Base-by-base conservation (phyloP, 1,284 basidiomycete species). In the Ceratobasidium sp. region DNA sequence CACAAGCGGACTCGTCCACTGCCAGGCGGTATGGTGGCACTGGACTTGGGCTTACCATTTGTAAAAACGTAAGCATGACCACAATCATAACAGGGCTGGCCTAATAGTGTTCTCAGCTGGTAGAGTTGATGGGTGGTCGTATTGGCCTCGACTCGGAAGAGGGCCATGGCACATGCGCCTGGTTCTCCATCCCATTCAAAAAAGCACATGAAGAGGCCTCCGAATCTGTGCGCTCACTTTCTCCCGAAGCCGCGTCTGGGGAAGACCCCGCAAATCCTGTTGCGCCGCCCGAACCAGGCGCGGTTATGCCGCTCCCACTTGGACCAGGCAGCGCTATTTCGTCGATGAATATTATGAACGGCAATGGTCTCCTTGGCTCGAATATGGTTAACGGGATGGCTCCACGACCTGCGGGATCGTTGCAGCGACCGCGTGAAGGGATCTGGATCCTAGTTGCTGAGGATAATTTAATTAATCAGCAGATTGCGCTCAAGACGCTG, bases 111-210 rank as follows among this genome's bases (percentile, higher is more conserved):
- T 24, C n/a, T 1, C 31, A 74, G 74, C 58, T 74, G 24, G 74
- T 68, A 6, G 65, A 74, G 22, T 29, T 74, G 19, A 74, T 74
- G 74, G 53, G 63, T 9, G 74, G 74, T 16, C 63, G 43, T 3
- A 66, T 74, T 29, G 61, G 63, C n/a, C 74, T 74, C 27, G 63
- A 68, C 41, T 74, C 74, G 24, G 51, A 48, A 49, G 63, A 74
- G 29, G 74, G 74, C 8, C 34, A 66, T 1, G 64, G 74, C 4
- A 74, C 69, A 39, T 72, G 69, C 27, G 58, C 69, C 2, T 72
- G 69, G 69, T 72, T 72, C 46, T 61, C 69, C 2, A 13, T 72
- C 22, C 69, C 56, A 8, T 72, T 72, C 46, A 62, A 59, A 48
- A 72, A 72, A 31, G 69, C 69, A 1, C 58, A 7, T 6, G 65